Conservation (phyloP, 2,329 filamentous ascomycete species). For the Leptographium galeiforme region DNA sequence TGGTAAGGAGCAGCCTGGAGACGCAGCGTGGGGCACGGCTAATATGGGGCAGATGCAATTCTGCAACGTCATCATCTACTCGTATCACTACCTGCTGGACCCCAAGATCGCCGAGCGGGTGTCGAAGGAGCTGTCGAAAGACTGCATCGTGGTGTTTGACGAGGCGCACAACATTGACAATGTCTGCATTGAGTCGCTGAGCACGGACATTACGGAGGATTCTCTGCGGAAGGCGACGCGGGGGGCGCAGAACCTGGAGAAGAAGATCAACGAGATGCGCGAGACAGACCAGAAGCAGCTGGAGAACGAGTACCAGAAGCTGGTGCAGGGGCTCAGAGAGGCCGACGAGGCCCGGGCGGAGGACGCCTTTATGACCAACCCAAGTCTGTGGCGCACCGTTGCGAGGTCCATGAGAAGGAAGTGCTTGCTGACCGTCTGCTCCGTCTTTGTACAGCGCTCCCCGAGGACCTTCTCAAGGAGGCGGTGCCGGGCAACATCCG, state of each 20-base stretch:
- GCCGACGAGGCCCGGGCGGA: conserved; percentile 84
- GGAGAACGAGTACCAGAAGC: conserved; percentile 87
- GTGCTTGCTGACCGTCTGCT: not conserved
- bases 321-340: conserved; percentile 81
- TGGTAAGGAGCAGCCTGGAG: conserved; percentile 42
- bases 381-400: conserved; percentile 26
- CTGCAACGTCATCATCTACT: conserved; percentile 99
- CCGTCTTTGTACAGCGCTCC: conserved; percentile 43
- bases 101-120: conserved; percentile 86
- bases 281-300: conserved; percentile 89
- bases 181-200: conserved; percentile 94
- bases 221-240: conserved; percentile 81
- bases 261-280: conserved; percentile 87
- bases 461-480: conserved; percentile 88
- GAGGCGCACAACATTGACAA: conserved; percentile 99
- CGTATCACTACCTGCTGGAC: conserved; percentile 94
- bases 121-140: conserved; percentile 89
- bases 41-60: conserved; percentile 69
- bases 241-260: conserved; percentile 81
- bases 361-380: conserved; percentile 95
- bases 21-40: not conserved
- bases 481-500: conserved; percentile 94
- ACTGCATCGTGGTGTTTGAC: conserved; percentile 97
- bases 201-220: conserved; percentile 93
- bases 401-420: no score